Base-by-base conservation (phyloP, 208 protist genomes). In the Leishmania mexicana region DNA sequence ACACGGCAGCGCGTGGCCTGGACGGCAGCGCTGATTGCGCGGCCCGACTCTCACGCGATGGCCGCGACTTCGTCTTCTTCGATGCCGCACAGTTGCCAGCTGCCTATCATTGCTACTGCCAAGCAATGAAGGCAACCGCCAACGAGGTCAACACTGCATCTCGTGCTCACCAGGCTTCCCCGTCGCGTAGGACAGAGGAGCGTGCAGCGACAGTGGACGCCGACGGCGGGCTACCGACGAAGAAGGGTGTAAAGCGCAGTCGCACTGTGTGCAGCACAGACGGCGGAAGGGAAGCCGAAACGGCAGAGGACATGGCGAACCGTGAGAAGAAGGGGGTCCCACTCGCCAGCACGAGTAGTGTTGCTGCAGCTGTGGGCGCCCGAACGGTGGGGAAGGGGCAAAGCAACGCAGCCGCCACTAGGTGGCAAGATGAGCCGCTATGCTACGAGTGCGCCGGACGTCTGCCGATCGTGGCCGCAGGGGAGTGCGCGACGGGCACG, bases 401-500 rank as follows among this genome's bases (percentile, higher is more conserved):
- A 45, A 31, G 31, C 53, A 31, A 35, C 10, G 73, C 47, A 7
- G 28, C 51, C 73, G 31, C 13, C 45, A 7, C 70, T 21, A 38
- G 42, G 60, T 47, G 54, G 60, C 35, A 79, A 21, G 81, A 75
- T 45, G 90, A 93, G 67, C 87, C 87, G 54, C 75, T 89, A 13
- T 97, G 94, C 79, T 96, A 93, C 84, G 94, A 97, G 75, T 97
- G 94, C 67, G 80, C 79, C 6, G 79, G 88, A 2, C 49, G 75
- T 8, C 83, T 97, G 65, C 90, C 92, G 11, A 81, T 96, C 19
- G 84, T 90, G 13, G 88, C 80, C 2, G 82, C 93, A 40, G 72
- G 77, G 15, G 85, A 88, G 75, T 77, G 72, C 53, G 85, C 85
- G 38, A 77, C 83, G 7, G 83, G 83, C 21, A 78, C 81, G 45